Base-by-base conservation (phyloP, 2,329 filamentous ascomycete species). In the Aureobasidium sp. region DNA sequence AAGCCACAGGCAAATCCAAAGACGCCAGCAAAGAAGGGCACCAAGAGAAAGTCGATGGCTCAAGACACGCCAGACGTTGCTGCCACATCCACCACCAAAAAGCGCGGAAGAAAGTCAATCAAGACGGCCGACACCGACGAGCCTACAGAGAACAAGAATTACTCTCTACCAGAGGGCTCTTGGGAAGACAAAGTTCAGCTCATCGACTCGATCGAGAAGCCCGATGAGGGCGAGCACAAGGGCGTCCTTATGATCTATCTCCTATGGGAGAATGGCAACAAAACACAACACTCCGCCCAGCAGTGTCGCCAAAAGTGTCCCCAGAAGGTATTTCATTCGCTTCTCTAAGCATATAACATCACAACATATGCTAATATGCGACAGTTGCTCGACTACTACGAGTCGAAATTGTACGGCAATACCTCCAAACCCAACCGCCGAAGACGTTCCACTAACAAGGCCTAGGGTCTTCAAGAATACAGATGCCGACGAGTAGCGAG, bases 271-370 rank as follows among this genome's bases (percentile, higher is more conserved):
- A 85, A 87, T 64, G 85, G 85, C 9, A 78, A 83, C 52, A 91
- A 90, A 77, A 89, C 88, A 0, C 85, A 89, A 69, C 89, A 93
- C 68, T 80, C 84, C 11, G 84, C 89, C 17, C 73, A 79, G 22
- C 80, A 86, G 15, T 81, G 91, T 8, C 89, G 92, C 68, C 81
- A 85, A 68, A 86, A 90, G 67, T 91, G 88, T 67, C 90, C 90
- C 0, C 89, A 93, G 70, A 89, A 87, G 81, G 87, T 88, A 72
- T 15, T 33, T 12, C 5, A 4, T 57, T 2, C 29, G 24, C 9
- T 9, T 22, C 9, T 24, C 9, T n/a, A n/a, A n/a, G n/a, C n/a
- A n/a, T n/a, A n/a, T n/a, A n/a, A n/a, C n/a, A n/a, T n/a, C n/a
- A n/a, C n/a, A 15, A 31, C 12, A 24, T 24, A 3, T 35, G 22